phyloP scores from a whole-genome alignment of 1,284 basidiomycete genomes.

The Ustilago bromivora region DNA sequence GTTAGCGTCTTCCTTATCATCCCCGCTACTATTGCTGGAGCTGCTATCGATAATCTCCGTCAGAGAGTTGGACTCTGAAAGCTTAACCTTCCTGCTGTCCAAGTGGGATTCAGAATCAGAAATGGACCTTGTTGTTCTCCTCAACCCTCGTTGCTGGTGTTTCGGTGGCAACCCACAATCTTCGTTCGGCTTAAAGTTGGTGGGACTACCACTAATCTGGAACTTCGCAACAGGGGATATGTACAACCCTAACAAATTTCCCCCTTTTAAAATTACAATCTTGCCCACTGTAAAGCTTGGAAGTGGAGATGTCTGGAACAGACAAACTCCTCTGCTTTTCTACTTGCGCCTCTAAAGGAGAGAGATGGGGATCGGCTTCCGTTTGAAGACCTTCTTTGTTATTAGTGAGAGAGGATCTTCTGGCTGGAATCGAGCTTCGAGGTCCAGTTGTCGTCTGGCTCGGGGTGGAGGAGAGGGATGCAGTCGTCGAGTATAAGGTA shows the following conservation, averaged over 20 bases:
- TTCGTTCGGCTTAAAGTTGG: not conserved
- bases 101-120: slow-evolving; percentile 11
- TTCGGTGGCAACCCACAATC: not conserved
- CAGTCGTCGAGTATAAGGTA: not conserved
- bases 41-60: not conserved
- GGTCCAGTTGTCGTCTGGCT: not conserved
- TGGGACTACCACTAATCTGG: not conserved
- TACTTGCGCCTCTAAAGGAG: slow-evolving; percentile 8
- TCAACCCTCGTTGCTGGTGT: slow-evolving; percentile 10
- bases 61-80: not conserved
- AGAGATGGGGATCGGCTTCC: slow-evolving; percentile 29
- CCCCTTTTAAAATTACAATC: not conserved
- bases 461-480: slow-evolving; percentile 10
- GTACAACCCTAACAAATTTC: slow-evolving; percentile 2
- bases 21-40: not conserved
- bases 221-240: not conserved
- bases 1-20: not conserved
- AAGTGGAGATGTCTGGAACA: slow-evolving; percentile 11
- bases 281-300: not conserved
- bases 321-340: slow-evolving; percentile 10
- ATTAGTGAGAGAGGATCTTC: not conserved
- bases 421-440: not conserved
- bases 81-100: not conserved
- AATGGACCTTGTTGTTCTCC: slow-evolving; percentile 24
- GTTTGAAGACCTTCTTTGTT: not conserved